Percentiles rank a stretch among this genome's conserved stretches.
Conservation (phyloP, 208 protist genomes). For the Wallacemonas sp. region DNA sequence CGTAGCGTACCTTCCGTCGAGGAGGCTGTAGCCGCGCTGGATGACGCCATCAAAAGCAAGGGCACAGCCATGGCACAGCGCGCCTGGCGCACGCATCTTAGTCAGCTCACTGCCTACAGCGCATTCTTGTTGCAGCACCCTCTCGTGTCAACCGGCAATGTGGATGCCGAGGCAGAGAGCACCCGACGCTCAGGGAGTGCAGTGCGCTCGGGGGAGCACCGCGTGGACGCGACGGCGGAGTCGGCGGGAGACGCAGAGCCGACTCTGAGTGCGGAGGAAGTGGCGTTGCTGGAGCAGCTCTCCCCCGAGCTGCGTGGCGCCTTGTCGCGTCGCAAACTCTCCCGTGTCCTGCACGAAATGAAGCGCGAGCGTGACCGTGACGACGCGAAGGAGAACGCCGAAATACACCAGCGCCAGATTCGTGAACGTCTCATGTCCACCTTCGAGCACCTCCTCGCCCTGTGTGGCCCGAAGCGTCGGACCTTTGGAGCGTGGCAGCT, state of each 20-base stretch:
- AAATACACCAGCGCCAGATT: conserved; percentile 51
- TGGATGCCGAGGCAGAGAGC: not conserved
- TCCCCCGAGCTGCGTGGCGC: conserved; percentile 65
- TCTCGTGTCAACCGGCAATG: not conserved
- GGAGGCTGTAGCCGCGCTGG: conserved; percentile 21
- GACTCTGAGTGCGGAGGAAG: conserved; percentile 8
- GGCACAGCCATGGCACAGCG: conserved; percentile 10
- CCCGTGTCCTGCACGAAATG: conserved; percentile 62
- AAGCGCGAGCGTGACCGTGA: conserved; percentile 38
- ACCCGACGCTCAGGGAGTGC: too few species aligned
- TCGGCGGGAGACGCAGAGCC: not conserved
- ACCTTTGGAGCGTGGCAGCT: conserved; percentile 32
- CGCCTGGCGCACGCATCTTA: conserved; percentile 26
- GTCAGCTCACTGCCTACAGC: conserved; percentile 32
- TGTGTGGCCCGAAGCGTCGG: conserved; percentile 42
- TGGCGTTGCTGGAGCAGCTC: conserved; percentile 30
- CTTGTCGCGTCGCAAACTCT: conserved; percentile 56
- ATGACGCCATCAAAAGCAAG: conserved; percentile 10
- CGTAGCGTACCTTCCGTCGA: conserved; percentile 33
- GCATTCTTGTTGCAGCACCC: conserved; percentile 25
- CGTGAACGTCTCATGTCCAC: conserved; percentile 59
- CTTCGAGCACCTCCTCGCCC: conserved; percentile 69
- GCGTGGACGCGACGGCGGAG: too few species aligned
- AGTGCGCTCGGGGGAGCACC: too few species aligned
- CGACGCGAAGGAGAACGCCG: conserved; percentile 34